These are phyloP conservation scores for Auricularia auricula-judae DNA, from an alignment of 768 basidiomycete genomes.

Conservation along the genomic window DNA sequence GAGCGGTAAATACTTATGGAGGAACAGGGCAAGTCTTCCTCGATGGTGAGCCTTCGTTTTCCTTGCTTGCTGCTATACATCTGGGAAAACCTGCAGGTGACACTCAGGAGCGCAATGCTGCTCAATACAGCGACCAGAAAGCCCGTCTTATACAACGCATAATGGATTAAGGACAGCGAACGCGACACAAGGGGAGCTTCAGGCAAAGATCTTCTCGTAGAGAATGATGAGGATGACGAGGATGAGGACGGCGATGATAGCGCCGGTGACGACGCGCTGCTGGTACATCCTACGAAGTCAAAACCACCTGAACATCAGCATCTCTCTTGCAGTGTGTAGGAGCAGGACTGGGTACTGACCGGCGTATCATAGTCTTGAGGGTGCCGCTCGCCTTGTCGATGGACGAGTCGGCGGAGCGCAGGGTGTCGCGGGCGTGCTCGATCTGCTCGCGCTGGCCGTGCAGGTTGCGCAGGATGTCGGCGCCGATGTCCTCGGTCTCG, in stretches of 20 bases:
- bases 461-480: conserved; percentile 81
- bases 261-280: conserved; percentile 79
- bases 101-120: no score
- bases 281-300: conserved; percentile 78
- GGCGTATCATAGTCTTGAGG: conserved; percentile 88
- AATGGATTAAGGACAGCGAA: no score
- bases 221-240: conserved; percentile 72
- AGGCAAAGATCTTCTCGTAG: conserved; percentile 53
- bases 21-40: no score
- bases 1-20: no score
- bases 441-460: conserved; percentile 88
- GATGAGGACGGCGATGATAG: conserved; percentile 76
- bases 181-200: neutral
- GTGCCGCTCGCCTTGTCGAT: conserved; percentile 90
- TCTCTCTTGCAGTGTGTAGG: neutral
- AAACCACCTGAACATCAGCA: conserved; percentile 1
- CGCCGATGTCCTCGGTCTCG: conserved; percentile 93
- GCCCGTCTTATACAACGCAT: no score
- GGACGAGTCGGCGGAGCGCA: conserved; percentile 74
- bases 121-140: no score
- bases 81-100: no score
- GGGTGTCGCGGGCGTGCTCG: conserved; percentile 80
- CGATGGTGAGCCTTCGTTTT: no score
- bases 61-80: no score
- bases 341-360: conserved; percentile 41